Evolutionary conservation across 2,329 filamentous ascomycete genomes (phyloP).

Genomic region (Diaporthe citrichinensis): DNA sequence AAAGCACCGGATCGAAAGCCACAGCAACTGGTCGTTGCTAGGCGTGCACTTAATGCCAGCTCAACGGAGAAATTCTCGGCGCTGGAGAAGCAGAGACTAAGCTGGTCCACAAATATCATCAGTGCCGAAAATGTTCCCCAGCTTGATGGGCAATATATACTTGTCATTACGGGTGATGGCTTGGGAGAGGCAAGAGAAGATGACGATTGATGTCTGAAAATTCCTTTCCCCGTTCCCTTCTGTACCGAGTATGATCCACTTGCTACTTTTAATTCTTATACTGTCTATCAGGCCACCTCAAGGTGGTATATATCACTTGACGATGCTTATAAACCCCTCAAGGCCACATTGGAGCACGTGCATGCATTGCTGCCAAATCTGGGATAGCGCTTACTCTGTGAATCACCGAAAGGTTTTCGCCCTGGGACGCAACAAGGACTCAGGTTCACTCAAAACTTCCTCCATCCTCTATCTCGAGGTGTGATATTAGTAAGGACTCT

Average conservation of each 20-base stretch:
- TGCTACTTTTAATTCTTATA: no score
- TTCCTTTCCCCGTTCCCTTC: no score
- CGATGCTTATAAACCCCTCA: neutral
- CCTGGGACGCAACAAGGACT: no score
- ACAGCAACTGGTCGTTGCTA: constrained; percentile 7
- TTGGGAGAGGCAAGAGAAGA: neutral
- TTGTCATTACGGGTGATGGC: neutral
- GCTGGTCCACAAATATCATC: neutral
- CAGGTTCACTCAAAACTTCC: neutral
- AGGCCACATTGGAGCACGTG: neutral
- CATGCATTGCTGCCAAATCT: neutral
- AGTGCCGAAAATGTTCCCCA: neutral
- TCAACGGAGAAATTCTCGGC: constrained; percentile 21
- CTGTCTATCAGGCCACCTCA: no score
- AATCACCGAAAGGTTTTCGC: no score
- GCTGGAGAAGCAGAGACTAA: neutral
- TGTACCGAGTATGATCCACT: no score
- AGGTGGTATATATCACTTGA: neutral
- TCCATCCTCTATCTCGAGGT: neutral
- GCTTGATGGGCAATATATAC: constrained; percentile 14
- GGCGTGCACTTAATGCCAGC: neutral
- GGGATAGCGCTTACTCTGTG: neutral
- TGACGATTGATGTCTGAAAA: neutral
- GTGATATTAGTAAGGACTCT: neutral
- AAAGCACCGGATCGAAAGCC: neutral